These are phyloP conservation scores for Dipsacomyces acuminosporus DNA, from an alignment of 371 early-diverging fungal species.

Conservation along the genomic window DNA sequence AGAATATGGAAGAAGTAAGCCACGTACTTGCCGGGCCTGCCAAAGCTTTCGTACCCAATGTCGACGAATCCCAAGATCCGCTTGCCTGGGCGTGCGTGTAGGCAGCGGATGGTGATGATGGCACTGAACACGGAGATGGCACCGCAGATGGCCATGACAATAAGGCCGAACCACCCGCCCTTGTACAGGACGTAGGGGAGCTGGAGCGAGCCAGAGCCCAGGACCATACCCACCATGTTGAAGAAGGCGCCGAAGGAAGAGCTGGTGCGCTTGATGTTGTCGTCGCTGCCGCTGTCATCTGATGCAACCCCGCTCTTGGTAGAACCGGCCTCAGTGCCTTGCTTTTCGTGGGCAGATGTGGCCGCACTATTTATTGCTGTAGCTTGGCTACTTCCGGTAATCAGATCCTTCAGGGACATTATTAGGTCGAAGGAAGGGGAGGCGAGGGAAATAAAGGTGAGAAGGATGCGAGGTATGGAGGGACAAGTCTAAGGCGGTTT, in stretches of 20 bases:
- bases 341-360: background rate
- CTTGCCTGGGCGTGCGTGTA: slow-evolving; percentile 48
- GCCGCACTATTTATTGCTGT: too few relatives aligned
- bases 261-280: slow-evolving; percentile 3
- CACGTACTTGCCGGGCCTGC: slow-evolving; percentile 1
- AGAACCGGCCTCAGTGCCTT: background rate
- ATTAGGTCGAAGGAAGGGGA: background rate
- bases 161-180: slow-evolving; percentile 69
- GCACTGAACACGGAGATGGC: slow-evolving; percentile 60
- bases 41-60: slow-evolving; percentile 2
- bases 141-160: slow-evolving; percentile 60
- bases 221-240: slow-evolving; percentile 66
- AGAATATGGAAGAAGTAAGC: slow-evolving; percentile 51
- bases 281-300: background rate
- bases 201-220: slow-evolving; percentile 71
- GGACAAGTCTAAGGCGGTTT: too few relatives aligned
- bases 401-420: background rate
- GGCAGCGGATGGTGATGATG: slow-evolving; percentile 56
- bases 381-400: background rate
- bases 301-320: background rate
- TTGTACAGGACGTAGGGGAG: slow-evolving; percentile 64
- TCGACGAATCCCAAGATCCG: background rate
- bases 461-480: too few relatives aligned
- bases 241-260: slow-evolving; percentile 28
- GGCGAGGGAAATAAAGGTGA: background rate